These are phyloP conservation scores for Rhizoclosmatium globosum DNA, from an alignment of 192 early-diverging fungal species.

Conservation along the genomic window DNA sequence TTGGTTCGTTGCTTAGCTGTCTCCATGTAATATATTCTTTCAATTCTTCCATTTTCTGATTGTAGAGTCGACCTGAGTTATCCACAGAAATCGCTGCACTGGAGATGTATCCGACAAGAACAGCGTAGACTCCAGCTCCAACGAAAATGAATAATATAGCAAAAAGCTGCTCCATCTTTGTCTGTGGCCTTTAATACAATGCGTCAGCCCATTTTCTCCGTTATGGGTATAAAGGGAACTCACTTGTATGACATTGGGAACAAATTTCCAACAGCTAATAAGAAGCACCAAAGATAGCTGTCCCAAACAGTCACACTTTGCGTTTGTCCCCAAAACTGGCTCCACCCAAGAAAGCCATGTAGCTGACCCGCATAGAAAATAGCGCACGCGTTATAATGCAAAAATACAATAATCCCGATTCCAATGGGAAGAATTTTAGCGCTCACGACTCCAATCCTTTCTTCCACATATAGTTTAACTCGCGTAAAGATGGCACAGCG, in stretches of 20 bases:
- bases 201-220: background rate
- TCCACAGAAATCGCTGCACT: conserved; percentile 20
- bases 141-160: conserved; percentile 13
- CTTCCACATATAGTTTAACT: background rate
- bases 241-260: conserved; percentile 27
- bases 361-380: background rate
- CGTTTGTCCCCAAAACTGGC: conserved; percentile 2
- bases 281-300: conserved; percentile 8
- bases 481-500: background rate
- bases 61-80: background rate
- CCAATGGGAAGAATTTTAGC: conserved; percentile 13
- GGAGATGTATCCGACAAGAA: conserved; percentile 12
- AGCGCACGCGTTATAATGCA: conserved; percentile 12
- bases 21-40: conserved; percentile 45
- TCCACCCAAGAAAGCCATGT: background rate
- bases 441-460: background rate
- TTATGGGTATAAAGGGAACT: background rate
- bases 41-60: conserved; percentile 58
- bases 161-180: background rate
- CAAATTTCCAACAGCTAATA: conserved; percentile 29
- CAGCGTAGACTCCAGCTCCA: conserved; percentile 10
- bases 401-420: background rate
- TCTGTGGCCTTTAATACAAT: conserved; percentile 19
- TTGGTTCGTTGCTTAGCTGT: conserved; percentile 11
- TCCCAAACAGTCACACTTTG: conserved; percentile 27